Evolutionary conservation across 768 basidiomycete species (phyloP).

Genomic region (Sarcodon sp.): DNA sequence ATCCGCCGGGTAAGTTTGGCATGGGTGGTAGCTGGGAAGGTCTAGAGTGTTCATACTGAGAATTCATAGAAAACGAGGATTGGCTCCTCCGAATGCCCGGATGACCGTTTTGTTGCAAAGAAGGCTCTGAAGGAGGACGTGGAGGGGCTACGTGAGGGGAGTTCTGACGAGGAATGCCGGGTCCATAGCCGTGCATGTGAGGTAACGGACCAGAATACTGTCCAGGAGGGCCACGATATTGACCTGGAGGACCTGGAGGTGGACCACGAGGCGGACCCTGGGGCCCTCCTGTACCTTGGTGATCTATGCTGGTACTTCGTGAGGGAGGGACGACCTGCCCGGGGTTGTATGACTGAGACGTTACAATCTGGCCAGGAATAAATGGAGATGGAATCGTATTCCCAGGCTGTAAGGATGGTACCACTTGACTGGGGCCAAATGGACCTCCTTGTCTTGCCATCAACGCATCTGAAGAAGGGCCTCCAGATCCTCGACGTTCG

Average conservation of each 20-base stretch:
- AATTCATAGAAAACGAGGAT: constrained; percentile 46
- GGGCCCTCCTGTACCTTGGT: constrained; percentile 2
- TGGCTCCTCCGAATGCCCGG: constrained; percentile 30
- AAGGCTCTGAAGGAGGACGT: neutral
- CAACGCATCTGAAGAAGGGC: constrained; percentile 21
- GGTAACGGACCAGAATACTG: constrained; percentile 4
- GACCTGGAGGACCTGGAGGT: constrained; percentile 3
- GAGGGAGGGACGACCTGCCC: constrained; percentile 5
- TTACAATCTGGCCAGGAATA: constrained; percentile 10
- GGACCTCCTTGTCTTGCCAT: constrained; percentile 6
- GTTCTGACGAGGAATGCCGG: constrained; percentile 2
- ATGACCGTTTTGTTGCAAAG: neutral
- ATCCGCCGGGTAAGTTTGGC: constrained; percentile 22
- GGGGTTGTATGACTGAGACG: constrained; percentile 5
- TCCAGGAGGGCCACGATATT: constrained; percentile 10
- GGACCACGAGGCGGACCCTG: constrained; percentile 3
- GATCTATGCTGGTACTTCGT: constrained; percentile 1
- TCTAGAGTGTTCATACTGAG: constrained; percentile 26
- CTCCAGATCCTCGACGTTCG: constrained; percentile 1
- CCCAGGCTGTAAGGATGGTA: constrained; percentile 8
- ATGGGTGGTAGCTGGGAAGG: constrained; percentile 18
- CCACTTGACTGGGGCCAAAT: constrained; percentile 10
- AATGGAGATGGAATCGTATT: constrained; percentile 5
- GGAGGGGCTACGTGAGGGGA: constrained; percentile 1
- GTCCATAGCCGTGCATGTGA: neutral